Conservation (phyloP, 2,329 filamentous ascomycete species). For the Aspergillus sp. region DNA sequence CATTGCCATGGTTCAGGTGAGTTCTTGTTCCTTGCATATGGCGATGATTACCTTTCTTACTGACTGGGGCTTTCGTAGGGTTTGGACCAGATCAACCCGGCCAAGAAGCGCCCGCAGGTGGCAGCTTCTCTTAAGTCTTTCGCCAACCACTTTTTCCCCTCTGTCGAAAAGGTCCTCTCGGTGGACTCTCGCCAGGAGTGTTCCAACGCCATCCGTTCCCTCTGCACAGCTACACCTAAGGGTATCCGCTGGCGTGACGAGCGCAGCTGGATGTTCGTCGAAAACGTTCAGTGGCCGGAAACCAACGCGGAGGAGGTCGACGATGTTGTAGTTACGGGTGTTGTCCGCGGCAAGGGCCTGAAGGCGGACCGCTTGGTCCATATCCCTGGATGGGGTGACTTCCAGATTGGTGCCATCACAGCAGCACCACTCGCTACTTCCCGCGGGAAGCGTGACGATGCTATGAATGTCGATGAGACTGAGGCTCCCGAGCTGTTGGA, state of each 20-base stretch:
- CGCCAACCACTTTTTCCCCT: constrained; percentile 91
- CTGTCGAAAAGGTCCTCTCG: constrained; percentile 86
- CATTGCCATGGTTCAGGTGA: constrained; percentile 73
- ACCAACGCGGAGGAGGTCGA: constrained; percentile 47
- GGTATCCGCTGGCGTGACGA: constrained; percentile 95
- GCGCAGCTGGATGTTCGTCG: constrained; percentile 90
- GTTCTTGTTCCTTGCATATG: neutral
- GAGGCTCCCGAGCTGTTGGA: constrained; percentile 59
- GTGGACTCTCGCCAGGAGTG: constrained; percentile 88
- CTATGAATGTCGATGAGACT: constrained; percentile 69
- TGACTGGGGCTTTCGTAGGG: too few species aligned
- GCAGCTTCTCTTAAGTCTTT: constrained; percentile 84
- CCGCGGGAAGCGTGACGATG: constrained; percentile 57
- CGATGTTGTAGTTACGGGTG: constrained; percentile 76
- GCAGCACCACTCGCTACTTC: constrained; percentile 67
- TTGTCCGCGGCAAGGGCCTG: constrained; percentile 79
- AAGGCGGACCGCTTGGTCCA: constrained; percentile 90
- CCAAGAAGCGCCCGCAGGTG: constrained; percentile 75
- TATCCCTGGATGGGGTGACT: constrained; percentile 90
- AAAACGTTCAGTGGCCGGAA: constrained; percentile 73
- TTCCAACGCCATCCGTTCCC: constrained; percentile 82
- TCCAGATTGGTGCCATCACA: constrained; percentile 86
- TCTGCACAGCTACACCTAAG: constrained; percentile 91
- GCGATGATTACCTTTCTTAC: neutral
- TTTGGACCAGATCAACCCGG: constrained; percentile 73